Evolutionary conservation across 257 asterid genomes (phyloP), one percentile per base, ranked within the genome.

Genomic region (Solanum pinnatisectum): DNA sequence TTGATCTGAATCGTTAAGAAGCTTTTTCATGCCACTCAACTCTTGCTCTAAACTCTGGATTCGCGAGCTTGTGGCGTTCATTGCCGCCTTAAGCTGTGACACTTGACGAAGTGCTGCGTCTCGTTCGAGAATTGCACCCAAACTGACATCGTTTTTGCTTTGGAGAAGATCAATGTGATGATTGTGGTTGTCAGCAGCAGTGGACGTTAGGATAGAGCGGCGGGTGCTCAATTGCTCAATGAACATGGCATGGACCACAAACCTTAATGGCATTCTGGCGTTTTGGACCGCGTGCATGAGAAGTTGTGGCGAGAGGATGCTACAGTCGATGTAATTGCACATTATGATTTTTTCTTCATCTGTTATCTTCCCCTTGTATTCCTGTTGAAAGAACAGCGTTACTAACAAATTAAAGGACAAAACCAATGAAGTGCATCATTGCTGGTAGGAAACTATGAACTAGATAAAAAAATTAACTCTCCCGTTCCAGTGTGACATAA

Each of bases 231-330:
- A 94, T 90, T 95, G 99, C 91, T 96, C 98, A 86, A 95, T 90
- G 91, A 95, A 95, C 99, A 96, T 96, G 91, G 98, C 99, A 89
- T 96, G 99, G 90, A 95, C 96, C 1, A 95, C 94, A 89, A 96
- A 95, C 27, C 98, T 83, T 3, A 96, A 90, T 16, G 99, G 98
- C 98, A 96, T 94, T 87, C 91, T 88, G 0, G 98, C 95, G 84
- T 95, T 95, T 87, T 96, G 98, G 5, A 96, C 99, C 0, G 98
- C 98, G 65, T 95, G 96, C 97, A 96, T 95, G 5, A 96, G 93
- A 56, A 92, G 85, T 46, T 81, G 88, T 8, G 96, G 91, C 4
- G 99, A 94, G 18, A 96, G 83, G 25, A 92, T 91, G 86, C 92
- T 91, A 92, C 98, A 96, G 89, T 95, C 98, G 86, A 95, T 94